Base-by-base conservation (phyloP, 176 grass and related monocot species). In the Aegilops longissima region DNA sequence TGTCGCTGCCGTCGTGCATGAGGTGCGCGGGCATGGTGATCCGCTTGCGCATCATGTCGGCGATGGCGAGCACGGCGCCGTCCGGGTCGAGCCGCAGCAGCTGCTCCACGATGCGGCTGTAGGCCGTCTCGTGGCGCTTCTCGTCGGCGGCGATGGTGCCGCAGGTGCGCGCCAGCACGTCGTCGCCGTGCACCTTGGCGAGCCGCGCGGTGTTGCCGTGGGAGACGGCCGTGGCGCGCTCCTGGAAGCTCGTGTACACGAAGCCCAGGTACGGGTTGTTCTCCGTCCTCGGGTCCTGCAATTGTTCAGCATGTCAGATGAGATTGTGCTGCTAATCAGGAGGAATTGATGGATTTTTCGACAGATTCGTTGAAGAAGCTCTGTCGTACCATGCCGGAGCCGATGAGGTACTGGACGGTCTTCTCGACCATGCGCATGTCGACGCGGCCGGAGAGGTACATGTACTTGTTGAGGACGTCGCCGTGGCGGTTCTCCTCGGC, bases 1-100 rank as follows among this genome's bases (percentile, higher is more conserved):
- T 76, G 86, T 98, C 96, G 20, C 80, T 76, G 49, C 96, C 96
- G 82, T 98, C 96, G 88, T 89, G 88, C 96, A 98, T 98, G 75
- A 98, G 96, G 83, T 98, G 96, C 13, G 96, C 96, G 17, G 96
- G 96, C 96, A 98, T 98, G 39, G 96, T 96, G 86, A 98, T 98
- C 79, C 88, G 89, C 90, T 98, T 98, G 70, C 90, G 92, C 96
- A 98, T 98, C 96, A 98, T 98, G 82, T 98, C 96, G 2, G 90
- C 84, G 86, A 98, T 66, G 90, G 93, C 92, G 27, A 96, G 81
- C 88, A 98, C 12, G 47, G 92, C 93, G 82, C 90, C 79, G 1
- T 98, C 94, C 3, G 96, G 89, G 89, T 96, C 96, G 8, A 96
- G 88, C 71, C 21, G 78, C 52, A 98, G 92, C 33, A 96, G 92